Percentiles rank a stretch among this genome's conserved stretches.
These are phyloP conservation scores for Ceratobasidium sp. DNA, from an alignment of 1,284 basidiomycete genomes.

Conservation along the genomic window DNA sequence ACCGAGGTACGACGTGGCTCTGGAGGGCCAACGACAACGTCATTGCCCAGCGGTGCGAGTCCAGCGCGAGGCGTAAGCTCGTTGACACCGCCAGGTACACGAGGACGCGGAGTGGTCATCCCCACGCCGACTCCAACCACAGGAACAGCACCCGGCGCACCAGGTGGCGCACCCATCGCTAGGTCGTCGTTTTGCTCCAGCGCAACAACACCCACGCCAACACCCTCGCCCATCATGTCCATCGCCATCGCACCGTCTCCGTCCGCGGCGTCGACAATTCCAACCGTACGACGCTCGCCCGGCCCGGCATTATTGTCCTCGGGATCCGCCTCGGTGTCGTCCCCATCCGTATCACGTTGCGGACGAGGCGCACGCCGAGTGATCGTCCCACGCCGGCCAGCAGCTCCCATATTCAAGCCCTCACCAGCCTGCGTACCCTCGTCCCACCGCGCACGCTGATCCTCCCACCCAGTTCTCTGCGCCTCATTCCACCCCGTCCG, in stretches of 20 bases:
- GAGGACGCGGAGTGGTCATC: constrained; percentile 49
- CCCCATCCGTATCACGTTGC: constrained; percentile 51
- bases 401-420: background rate
- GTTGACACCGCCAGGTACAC: constrained; percentile 50
- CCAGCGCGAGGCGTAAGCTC: constrained; percentile 60
- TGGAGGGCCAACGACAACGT: background rate
- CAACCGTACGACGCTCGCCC: constrained; percentile 57
- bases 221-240: constrained; percentile 48
- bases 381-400: constrained; percentile 32
- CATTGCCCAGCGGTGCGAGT: constrained; percentile 20
- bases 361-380: constrained; percentile 15
- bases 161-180: constrained; percentile 86
- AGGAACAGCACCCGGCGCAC: constrained; percentile 73
- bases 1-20: background rate
- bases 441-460: constrained; percentile 59
- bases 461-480: constrained; percentile 13
- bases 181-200: constrained; percentile 76
- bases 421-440: constrained; percentile 44
- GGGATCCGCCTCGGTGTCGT: constrained; percentile 60
- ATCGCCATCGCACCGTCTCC: constrained; percentile 53
- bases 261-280: constrained; percentile 69
- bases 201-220: constrained; percentile 58
- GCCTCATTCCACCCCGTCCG: background rate
- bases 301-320: constrained; percentile 55
- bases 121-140: constrained; percentile 22